Conservation (phyloP, 148 eudicot species). For the Tetragonia tetragonoides region DNA sequence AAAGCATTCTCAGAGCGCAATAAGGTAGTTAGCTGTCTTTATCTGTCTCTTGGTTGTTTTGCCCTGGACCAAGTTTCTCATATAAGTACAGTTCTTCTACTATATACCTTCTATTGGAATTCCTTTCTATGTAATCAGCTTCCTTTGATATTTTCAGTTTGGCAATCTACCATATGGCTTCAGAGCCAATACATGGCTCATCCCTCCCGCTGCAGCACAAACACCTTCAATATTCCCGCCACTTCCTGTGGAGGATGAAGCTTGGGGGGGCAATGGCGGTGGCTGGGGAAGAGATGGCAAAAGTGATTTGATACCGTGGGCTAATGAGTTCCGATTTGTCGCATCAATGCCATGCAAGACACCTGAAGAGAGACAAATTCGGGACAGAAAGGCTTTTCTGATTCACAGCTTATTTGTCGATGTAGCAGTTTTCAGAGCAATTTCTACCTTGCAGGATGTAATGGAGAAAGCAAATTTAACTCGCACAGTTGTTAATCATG, state of each 20-base stretch:
- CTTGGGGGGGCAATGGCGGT: constrained; percentile 99
- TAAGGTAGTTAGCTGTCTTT: constrained; percentile 53
- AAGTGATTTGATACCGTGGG: constrained; percentile 83
- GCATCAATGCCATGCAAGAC: constrained; percentile 98
- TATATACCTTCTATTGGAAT: not conserved
- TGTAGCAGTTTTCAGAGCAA: constrained; percentile 86
- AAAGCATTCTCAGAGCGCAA: constrained; percentile 92
- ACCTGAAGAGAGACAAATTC: constrained; percentile 87
- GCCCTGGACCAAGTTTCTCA: not conserved
- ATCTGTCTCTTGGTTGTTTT: constrained; percentile 19
- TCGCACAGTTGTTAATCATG: constrained; percentile 30
- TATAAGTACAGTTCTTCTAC: not conserved
- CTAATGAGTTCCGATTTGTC: constrained; percentile 69
- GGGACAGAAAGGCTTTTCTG: constrained; percentile 95
- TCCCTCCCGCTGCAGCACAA: constrained; percentile 82
- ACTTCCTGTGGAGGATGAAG: constrained; percentile 86
- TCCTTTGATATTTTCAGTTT: constrained; percentile 52
- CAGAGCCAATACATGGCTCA: constrained; percentile 99
- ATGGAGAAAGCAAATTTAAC: constrained; percentile 42
- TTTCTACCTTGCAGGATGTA: constrained; percentile 60
- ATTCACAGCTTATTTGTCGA: constrained; percentile 93
- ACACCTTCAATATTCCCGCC: constrained; percentile 66
- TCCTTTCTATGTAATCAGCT: not conserved
- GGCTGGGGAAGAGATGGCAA: constrained; percentile 90
- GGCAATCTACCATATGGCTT: constrained; percentile 98